Base-by-base conservation (phyloP, 2,329 filamentous ascomycete genomes). In the Achaetomium macrosporum region DNA sequence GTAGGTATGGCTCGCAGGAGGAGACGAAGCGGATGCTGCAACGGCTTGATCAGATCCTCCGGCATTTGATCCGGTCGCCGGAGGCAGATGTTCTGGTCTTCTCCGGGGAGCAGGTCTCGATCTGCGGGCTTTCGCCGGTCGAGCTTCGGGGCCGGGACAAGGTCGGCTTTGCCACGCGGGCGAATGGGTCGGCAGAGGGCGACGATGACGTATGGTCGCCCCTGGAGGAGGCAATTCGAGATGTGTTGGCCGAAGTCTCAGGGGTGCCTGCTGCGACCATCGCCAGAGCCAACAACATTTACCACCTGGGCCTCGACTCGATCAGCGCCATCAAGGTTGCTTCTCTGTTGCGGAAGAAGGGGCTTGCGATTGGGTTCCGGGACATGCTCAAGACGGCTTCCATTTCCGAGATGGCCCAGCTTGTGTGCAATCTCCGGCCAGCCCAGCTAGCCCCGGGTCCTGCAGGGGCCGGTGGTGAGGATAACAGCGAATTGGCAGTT, bases 321-420 rank as follows among this genome's bases (percentile, higher is more conserved):
- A 95, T 96, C 66, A 92, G 85, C 58, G 86, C 90, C 1, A 93
- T 96, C 71, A 95, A 93, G 63, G 83, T 90, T 3, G 82, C 84
- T 9, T 79, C 85, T 0, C 73, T 90, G 8, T 72, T 96, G 4
- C 83, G 81, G 40, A 86, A 80, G 59, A 69, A 76, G 40, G 79
- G 76, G 0, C 68, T 96, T 8, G 68, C 71, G 12, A 67, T 95
- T 1, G 76, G 77, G 33, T 86, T 92, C 3, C 84, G 86, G 40
- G 81, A 88, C 37, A 81, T 96, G 62, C 71, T 95, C 2, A 80
- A 73, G 54, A 81, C 84, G 1, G 74, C 77, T 4, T 89, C 82
- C 0, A 75, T 95, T 19, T 64, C 69, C 2, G 77, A 82, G 1
- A 90, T 95, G 76, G 79, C 81, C 2, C 10, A 36, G 4, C 25